Conservation (phyloP, 1,284 basidiomycete genomes). For the Ganoderma multipileum region DNA sequence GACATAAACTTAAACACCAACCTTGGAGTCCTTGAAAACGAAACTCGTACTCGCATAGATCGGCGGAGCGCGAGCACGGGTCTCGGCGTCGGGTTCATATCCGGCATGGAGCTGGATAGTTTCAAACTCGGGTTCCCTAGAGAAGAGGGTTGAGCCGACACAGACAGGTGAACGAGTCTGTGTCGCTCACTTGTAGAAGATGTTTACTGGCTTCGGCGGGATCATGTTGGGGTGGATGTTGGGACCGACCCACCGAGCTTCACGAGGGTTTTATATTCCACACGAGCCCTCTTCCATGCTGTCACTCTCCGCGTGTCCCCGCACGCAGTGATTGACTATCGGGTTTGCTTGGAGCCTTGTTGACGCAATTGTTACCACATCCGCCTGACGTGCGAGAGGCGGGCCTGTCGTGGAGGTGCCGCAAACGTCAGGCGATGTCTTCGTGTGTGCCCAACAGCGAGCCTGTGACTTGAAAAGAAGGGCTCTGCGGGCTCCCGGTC, state of each 20-base stretch:
- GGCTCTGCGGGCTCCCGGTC: background rate
- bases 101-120: constrained; percentile 88
- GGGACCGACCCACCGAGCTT: constrained; percentile 42
- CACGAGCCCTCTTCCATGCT: background rate
- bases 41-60: constrained; percentile 84
- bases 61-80: constrained; percentile 84
- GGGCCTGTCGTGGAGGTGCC: background rate
- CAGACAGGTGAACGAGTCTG: background rate
- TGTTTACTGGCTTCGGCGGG: constrained; percentile 5
- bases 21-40: constrained; percentile 82
- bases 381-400: background rate
- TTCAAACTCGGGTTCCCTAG: constrained; percentile 77
- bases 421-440: background rate
- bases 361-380: background rate
- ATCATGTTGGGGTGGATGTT: constrained; percentile 9
- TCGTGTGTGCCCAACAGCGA: background rate
- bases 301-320: background rate
- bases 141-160: constrained; percentile 2
- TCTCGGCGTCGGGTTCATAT: constrained; percentile 72
- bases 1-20: constrained; percentile 42
- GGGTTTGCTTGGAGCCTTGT: background rate
- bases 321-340: too few relatives aligned
- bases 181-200: constrained; percentile 11
- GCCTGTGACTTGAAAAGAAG: background rate
- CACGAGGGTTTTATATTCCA: background rate